These are phyloP conservation scores for Teratosphaeria viscida DNA, from an alignment of 2,329 filamentous ascomycete genomes.

Conservation along the genomic window DNA sequence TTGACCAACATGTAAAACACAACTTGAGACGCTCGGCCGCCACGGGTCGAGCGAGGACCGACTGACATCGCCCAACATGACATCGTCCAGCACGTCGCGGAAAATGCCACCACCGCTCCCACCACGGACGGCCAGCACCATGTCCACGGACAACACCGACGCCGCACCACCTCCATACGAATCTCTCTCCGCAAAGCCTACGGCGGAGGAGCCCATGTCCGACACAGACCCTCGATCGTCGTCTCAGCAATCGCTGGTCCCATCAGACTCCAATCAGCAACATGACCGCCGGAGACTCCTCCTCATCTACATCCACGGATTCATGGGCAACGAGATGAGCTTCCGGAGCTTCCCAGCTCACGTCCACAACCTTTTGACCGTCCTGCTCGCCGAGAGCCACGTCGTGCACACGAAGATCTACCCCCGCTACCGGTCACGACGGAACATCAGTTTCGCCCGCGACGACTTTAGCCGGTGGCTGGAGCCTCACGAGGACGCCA, in stretches of 20 bases:
- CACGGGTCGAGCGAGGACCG: background rate
- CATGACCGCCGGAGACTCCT: constrained; percentile 49
- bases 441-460: constrained; percentile 59
- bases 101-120: constrained; percentile 1
- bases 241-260: constrained; percentile 36
- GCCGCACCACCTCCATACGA: constrained; percentile 6
- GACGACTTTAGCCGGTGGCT: constrained; percentile 81
- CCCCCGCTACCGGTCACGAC: constrained; percentile 67
- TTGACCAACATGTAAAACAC: background rate
- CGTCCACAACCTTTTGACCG: constrained; percentile 63
- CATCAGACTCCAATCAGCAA: constrained; percentile 23
- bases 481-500: constrained; percentile 59
- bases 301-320: constrained; percentile 79
- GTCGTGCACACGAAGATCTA: constrained; percentile 80
- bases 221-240: constrained; percentile 33
- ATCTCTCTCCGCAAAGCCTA: background rate
- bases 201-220: background rate
- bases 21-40: background rate
- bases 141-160: background rate
- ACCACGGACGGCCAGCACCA: constrained; percentile 1
- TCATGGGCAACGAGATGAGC: constrained; percentile 78
- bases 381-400: constrained; percentile 60
- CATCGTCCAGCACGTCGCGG: constrained; percentile 15
- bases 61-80: background rate
- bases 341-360: constrained; percentile 84